phyloP scores from a whole-genome alignment of 2,329 filamentous ascomycete genomes.

The Pestalotiopsis sp. region DNA sequence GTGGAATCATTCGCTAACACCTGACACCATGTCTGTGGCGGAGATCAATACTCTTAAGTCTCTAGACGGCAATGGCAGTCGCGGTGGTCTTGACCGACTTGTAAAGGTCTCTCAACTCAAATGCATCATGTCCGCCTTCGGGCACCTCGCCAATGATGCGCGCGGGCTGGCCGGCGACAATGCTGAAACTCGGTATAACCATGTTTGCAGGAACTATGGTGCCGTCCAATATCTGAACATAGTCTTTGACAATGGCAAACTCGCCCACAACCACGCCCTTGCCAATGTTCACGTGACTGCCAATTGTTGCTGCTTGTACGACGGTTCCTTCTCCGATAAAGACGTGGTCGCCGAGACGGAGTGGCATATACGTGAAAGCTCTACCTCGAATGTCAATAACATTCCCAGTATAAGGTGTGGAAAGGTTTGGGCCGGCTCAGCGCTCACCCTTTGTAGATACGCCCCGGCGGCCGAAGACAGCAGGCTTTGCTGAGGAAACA shows the following conservation, averaged over 20 bases:
- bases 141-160: slow-evolving; percentile 80
- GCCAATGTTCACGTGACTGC: slow-evolving; percentile 85
- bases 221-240: slow-evolving; percentile 83
- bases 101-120: slow-evolving; percentile 67
- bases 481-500: slow-evolving; percentile 82
- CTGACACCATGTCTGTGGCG: neutral
- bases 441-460: slow-evolving; percentile 72
- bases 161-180: slow-evolving; percentile 84
- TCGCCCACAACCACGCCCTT: slow-evolving; percentile 76
- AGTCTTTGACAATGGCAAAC: slow-evolving; percentile 92
- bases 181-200: slow-evolving; percentile 89
- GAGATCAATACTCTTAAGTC: neutral
- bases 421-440: slow-evolving; percentile 13
- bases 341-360: slow-evolving; percentile 93
- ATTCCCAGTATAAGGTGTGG: neutral
- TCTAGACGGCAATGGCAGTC: neutral
- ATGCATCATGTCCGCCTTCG: slow-evolving; percentile 67
- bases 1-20: neutral
- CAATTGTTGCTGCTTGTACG: slow-evolving; percentile 81
- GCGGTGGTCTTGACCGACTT: slow-evolving; percentile 62
- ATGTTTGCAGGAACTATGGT: slow-evolving; percentile 84
- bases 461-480: slow-evolving; percentile 80
- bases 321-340: slow-evolving; percentile 78
- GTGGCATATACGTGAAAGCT: slow-evolving; percentile 78
- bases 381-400: slow-evolving; percentile 30